Base-by-base conservation (phyloP, 106 monocot species). In the Dendrobium officinale region DNA sequence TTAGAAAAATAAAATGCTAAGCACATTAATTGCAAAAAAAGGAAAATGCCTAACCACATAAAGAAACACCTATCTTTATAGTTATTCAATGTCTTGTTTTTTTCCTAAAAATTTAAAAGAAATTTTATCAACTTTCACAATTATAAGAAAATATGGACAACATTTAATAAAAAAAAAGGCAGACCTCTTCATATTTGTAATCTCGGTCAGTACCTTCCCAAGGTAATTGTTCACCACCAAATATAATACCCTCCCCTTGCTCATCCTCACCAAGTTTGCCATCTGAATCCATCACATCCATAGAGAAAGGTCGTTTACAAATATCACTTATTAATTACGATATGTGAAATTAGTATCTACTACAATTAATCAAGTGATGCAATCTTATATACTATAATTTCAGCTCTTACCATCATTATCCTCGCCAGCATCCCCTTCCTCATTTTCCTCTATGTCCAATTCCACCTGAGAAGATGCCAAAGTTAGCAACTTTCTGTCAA, bases 161-260 rank as follows among this genome's bases (percentile, higher is more conserved):
- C 64, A 64, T 1, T 37, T 37, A 37, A 2, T 26, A 43, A 5
- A 66, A 27, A 11, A 29, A 56, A 51, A 37, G 20, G 75, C 10
- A 27, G 40, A 95, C 98, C 94, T 98, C 98, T 72, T 98, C 98
- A 80, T 95, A 98, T 29, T 85, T 83, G 59, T 98, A 95, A 84
- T 98, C 98, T 68, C 95, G 89, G 58, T 89, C 89, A 86, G 91
- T 89, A 75, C 98, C 95, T 84, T 98, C 98, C 94, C 94, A 92
- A 55, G 98, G 87, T 79, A 87, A 88, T 48, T n/a, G 83, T 9
- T 55, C 48, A 77, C 72, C 88, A 54, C 90, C 91, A 6, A 88
- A 81, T 33, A 81, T 75, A 47, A 95, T 87, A 27, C 89, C 89
- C 67, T 91, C 92, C 27, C 86, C 92, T 85, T 91, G 88, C 72